Evolutionary conservation across 2,329 filamentous ascomycete species (phyloP).

Genomic region (Tolypocladium paradoxum): DNA sequence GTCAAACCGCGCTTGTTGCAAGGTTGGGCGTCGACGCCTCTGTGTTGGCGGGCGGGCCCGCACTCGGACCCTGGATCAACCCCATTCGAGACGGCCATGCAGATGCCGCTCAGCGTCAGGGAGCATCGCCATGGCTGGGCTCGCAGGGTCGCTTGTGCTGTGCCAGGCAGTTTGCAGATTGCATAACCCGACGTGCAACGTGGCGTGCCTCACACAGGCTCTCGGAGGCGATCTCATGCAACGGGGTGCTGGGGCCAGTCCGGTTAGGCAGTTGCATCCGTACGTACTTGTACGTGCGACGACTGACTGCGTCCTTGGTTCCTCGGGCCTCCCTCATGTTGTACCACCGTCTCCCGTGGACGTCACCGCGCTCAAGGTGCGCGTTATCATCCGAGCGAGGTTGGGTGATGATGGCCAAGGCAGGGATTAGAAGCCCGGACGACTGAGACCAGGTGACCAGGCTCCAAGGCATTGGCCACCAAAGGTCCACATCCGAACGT

Average conservation of each 20-base stretch:
- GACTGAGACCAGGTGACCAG: not conserved
- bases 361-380: not conserved
- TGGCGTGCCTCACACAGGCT: constrained; percentile 17
- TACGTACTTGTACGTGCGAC: not conserved
- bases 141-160: constrained; percentile 2
- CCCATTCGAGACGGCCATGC: constrained; percentile 3
- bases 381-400: not conserved
- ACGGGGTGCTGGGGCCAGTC: not conserved
- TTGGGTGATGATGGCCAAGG: not conserved
- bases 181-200: constrained; percentile 21
- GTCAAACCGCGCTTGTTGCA: not conserved
- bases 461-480: not conserved
- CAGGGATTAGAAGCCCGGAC: not conserved
- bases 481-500: not conserved
- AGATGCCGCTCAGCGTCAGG: constrained; percentile 6
- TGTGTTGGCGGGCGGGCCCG: constrained; percentile 2
- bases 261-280: not conserved
- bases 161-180: constrained; percentile 10
- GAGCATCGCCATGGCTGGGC: constrained; percentile 5
- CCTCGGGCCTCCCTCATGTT: not conserved
- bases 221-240: not conserved
- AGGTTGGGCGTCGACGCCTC: constrained; percentile 8
- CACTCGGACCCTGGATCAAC: constrained; percentile 1
- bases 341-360: not conserved
- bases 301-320: not conserved